A percentile compares a stretch with the other conserved stretches of the same genome.
phyloP scores from a whole-genome alignment of 768 basidiomycete species.

The Rhodocollybia butyracea region DNA sequence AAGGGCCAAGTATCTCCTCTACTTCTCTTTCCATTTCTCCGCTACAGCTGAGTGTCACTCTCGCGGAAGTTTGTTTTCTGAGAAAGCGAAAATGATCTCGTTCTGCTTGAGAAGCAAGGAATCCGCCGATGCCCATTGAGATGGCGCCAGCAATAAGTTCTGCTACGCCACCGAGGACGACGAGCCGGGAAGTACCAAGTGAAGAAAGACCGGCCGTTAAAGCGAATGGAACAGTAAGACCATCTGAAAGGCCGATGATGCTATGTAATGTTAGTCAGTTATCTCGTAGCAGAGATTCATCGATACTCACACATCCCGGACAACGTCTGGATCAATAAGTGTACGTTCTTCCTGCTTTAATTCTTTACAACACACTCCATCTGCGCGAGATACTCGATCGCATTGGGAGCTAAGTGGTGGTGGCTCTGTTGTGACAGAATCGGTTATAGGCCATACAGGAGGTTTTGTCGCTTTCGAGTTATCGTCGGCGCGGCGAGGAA shows the following conservation, averaged over 20 bases:
- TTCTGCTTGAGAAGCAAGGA: constrained; percentile 95
- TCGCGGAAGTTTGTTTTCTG: constrained; percentile 65
- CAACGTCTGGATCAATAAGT: constrained; percentile 81
- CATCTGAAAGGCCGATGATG: constrained; percentile 88
- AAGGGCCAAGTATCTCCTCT: constrained; percentile 77
- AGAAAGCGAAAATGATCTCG: constrained; percentile 91
- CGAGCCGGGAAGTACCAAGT: constrained; percentile 85
- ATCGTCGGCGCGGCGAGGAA: neutral
- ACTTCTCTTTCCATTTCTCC: constrained; percentile 98
- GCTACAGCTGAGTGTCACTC: constrained; percentile 85
- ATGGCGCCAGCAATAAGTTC: constrained; percentile 97
- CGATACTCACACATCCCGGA: constrained; percentile 77
- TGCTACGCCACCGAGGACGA: constrained; percentile 90
- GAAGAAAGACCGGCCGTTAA: constrained; percentile 87
- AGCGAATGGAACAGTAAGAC: constrained; percentile 89
- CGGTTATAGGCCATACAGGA: constrained; percentile 65
- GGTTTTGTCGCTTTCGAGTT: constrained; percentile 30
- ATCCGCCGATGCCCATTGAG: constrained; percentile 98
- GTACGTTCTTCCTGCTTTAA: constrained; percentile 80
- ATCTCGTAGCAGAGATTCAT: neutral
- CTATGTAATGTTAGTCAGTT: constrained; percentile 31
- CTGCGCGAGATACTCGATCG: constrained; percentile 45
- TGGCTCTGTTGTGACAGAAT: constrained; percentile 30
- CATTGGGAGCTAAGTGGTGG: constrained; percentile 58
- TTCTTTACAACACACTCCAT: constrained; percentile 86